Percentiles rank a stretch among this genome's conserved stretches.
phyloP scores from a whole-genome alignment of 2,329 filamentous ascomycete genomes.

The Microcyclospora pomicola region DNA sequence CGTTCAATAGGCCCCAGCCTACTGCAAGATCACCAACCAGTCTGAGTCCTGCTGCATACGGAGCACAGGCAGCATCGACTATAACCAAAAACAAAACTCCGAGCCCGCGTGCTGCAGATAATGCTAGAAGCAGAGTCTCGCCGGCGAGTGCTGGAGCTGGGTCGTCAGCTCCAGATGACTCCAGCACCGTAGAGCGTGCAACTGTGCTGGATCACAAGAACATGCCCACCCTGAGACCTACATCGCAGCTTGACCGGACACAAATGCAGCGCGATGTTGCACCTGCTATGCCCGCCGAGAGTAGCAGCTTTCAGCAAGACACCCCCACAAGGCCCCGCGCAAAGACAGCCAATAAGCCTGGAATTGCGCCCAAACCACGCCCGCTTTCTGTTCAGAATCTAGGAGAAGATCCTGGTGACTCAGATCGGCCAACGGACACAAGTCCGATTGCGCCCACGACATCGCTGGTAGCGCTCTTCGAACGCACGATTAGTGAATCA shows the following conservation, averaged over 20 bases:
- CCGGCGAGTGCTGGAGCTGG: slow-evolving; percentile 3
- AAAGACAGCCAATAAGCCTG: slow-evolving; percentile 8
- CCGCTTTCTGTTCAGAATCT: slow-evolving; percentile 10
- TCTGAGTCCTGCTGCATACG: slow-evolving; percentile 5
- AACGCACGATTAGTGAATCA: slow-evolving; percentile 30
- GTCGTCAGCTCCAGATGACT: not conserved
- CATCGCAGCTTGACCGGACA: not conserved
- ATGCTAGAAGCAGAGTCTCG: slow-evolving; percentile 1
- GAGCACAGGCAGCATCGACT: slow-evolving; percentile 24
- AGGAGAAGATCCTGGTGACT: slow-evolving; percentile 1
- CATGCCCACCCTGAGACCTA: not conserved
- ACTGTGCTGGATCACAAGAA: not conserved
- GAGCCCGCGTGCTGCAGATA: slow-evolving; percentile 5
- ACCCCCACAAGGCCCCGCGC: slow-evolving; percentile 2
- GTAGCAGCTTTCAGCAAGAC: not conserved
- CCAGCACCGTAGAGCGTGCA: not conserved
- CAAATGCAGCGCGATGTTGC: not conserved
- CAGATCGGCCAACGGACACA: slow-evolving; percentile 11
- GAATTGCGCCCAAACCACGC: slow-evolving; percentile 18
- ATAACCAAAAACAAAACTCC: slow-evolving; percentile 20
- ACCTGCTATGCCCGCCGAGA: too few relatives aligned
- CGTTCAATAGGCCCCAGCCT: slow-evolving; percentile 31
- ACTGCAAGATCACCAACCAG: slow-evolving; percentile 4
- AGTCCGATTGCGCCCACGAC: slow-evolving; percentile 38
- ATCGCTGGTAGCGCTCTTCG: slow-evolving; percentile 55